A percentile compares a stretch with the other conserved stretches of the same genome.
Conservation (phyloP, 371 early-diverging fungal genomes). For the Mucor mucedo region DNA sequence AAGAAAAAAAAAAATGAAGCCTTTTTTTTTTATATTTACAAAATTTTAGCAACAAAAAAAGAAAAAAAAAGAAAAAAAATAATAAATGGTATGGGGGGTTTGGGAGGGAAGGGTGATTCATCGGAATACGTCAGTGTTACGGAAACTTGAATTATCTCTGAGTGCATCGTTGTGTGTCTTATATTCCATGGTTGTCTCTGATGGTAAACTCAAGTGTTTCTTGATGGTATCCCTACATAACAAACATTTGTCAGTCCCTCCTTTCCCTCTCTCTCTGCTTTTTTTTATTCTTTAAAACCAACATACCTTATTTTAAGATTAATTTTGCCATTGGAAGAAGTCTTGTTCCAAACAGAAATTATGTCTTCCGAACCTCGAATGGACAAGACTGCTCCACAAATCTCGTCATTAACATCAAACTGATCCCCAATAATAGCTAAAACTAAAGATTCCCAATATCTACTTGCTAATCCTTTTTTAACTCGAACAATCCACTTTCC, state of each 20-base stretch:
- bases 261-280: background rate
- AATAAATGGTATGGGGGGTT: background rate
- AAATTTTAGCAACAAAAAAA: background rate
- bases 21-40: conserved; percentile 1
- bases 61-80: too few species aligned
- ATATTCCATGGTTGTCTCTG: conserved; percentile 93
- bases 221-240: conserved; percentile 85
- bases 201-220: conserved; percentile 79
- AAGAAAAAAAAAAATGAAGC: too few species aligned
- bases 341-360: conserved; percentile 93
- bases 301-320: conserved; percentile 80
- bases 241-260: background rate
- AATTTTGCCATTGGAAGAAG: conserved; percentile 80
- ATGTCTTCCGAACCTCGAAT: conserved; percentile 95
- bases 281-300: too few species aligned
- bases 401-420: conserved; percentile 88
- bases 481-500: conserved; percentile 98
- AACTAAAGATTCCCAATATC: conserved; percentile 94
- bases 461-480: conserved; percentile 90
- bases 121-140: conserved; percentile 85
- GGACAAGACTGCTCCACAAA: conserved; percentile 95
- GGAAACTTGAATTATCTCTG: conserved; percentile 89
- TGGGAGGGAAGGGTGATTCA: conserved; percentile 30
- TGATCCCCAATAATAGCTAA: conserved; percentile 93
- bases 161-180: conserved; percentile 92